Conservation (phyloP, 2,329 filamentous ascomycete species). For the Fusarium setosum region DNA sequence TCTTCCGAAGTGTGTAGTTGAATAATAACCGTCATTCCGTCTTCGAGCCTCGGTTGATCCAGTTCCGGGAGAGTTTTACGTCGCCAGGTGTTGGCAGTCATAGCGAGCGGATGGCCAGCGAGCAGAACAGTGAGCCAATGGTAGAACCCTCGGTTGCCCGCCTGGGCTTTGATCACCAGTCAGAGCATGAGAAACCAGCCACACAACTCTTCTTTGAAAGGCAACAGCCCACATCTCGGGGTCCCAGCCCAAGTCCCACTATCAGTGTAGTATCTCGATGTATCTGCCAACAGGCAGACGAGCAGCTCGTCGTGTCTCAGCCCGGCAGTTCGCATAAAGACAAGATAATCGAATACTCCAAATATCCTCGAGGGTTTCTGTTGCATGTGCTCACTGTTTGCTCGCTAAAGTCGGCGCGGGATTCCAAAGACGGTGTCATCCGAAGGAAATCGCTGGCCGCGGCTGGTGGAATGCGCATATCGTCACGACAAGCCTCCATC, state of each 20-base stretch:
- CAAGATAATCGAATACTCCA: constrained; percentile 10
- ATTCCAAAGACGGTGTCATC: constrained; percentile 41
- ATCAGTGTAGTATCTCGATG: constrained; percentile 10
- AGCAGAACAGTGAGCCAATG: constrained; percentile 46
- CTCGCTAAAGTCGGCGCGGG: constrained; percentile 52
- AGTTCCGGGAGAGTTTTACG: constrained; percentile 42
- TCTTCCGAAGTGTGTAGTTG: constrained; percentile 56
- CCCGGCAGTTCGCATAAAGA: constrained; percentile 3
- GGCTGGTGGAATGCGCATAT: constrained; percentile 33
- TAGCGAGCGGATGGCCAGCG: constrained; percentile 35
- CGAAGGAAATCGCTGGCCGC: constrained; percentile 40
- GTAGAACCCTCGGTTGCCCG: constrained; percentile 15
- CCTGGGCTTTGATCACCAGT: constrained; percentile 6
- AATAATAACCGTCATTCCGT: constrained; percentile 44
- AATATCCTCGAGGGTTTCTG: constrained; percentile 25
- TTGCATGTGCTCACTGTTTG: constrained; percentile 62
- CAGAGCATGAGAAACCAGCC: constrained; percentile 18
- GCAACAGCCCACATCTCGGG: constrained; percentile 31
- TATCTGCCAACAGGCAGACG: neutral
- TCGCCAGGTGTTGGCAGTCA: constrained; percentile 35
- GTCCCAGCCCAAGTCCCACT: constrained; percentile 27
- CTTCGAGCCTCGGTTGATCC: constrained; percentile 47
- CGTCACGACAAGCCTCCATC: constrained; percentile 39
- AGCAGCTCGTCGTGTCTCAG: constrained; percentile 3
- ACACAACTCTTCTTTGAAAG: constrained; percentile 20